phyloP scores from a whole-genome alignment of 2,329 filamentous ascomycete species.

The Phaeosphaeriaceae sp. region DNA sequence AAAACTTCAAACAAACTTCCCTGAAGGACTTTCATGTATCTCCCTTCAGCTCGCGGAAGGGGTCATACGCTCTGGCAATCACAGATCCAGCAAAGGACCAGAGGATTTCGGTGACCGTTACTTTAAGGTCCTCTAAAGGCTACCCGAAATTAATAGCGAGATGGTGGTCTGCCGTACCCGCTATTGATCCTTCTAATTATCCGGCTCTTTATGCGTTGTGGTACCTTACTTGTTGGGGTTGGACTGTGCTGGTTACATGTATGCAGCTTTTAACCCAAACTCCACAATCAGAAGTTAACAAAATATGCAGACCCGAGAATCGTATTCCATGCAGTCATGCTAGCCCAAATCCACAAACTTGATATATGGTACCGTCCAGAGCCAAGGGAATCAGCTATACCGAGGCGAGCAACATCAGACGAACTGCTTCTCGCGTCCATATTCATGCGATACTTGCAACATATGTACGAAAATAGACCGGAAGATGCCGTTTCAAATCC shows the following conservation, averaged over 20 bases:
- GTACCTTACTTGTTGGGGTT: background rate
- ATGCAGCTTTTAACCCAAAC: background rate
- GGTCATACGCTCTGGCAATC: background rate
- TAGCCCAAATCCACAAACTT: background rate
- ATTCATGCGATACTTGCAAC: background rate
- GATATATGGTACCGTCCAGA: background rate
- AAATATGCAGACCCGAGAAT: background rate
- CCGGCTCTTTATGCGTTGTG: background rate
- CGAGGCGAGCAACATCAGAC: background rate
- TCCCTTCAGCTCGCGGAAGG: slow-evolving; percentile 1
- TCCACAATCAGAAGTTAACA: background rate
- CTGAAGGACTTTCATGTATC: slow-evolving; percentile 2
- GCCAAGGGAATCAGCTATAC: background rate
- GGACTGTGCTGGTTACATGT: background rate
- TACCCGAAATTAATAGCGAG: background rate
- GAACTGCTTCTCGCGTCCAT: background rate
- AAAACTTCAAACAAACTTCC: background rate
- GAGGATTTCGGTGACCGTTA: background rate
- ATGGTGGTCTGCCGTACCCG: background rate
- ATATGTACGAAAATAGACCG: background rate
- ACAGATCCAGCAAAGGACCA: background rate
- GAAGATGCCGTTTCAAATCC: too few species aligned
- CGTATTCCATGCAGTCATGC: background rate
- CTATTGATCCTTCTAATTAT: background rate
- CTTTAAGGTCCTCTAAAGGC: background rate